Base-by-base conservation (phyloP, 2,329 filamentous ascomycete genomes). In the Aspergillus novofumigatus region DNA sequence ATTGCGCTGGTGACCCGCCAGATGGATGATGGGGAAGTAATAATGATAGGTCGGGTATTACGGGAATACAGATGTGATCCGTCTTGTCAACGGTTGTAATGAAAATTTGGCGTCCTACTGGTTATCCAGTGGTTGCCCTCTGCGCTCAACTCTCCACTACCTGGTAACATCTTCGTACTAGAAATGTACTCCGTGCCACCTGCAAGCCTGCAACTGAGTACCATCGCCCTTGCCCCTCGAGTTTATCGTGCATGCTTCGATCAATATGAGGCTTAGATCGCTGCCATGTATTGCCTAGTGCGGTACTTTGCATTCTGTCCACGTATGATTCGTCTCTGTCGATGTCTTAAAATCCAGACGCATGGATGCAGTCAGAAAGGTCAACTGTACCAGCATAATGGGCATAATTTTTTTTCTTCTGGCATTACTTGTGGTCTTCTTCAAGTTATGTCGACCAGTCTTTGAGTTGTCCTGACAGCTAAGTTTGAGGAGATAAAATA, bases 181-280 rank as follows among this genome's bases (percentile, higher is more conserved):
- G 42, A 25, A 26, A 49, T 32, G 44, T 49, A 28, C 29, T 28
- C 28, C 25, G 32, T 32, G 52, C 38, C 29, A 50, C 17, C n/a
- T 44, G n/a, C 21, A 21, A 20, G 14, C 9, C 41, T 21, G n/a
- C 21, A 44, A 20, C 41, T 21, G 1, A 38, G 5, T 17, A 38
- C 14, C 14, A 17, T 17, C 51, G 26, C 25, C 41, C n/a, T 42
- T 54, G 38, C 57, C 53, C 61, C 57, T 55, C 56, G 52, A 55
- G 49, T 58, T 56, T 51, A 59, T 57, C 54, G 50, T 51, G 35
- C 50, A 44, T 54, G 35, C 51, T 55, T 58, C 54, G 56, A 57
- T 57, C 55, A 23, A 48, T 51, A 58, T 49, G 50, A 25, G 41
- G 51, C 10, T 26, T 25, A 28, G 35, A 23, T 47, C 29, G 42